Evolutionary conservation across 805 yeast species (phyloP).

Genomic region (Metschnikowia colocasiae): DNA sequence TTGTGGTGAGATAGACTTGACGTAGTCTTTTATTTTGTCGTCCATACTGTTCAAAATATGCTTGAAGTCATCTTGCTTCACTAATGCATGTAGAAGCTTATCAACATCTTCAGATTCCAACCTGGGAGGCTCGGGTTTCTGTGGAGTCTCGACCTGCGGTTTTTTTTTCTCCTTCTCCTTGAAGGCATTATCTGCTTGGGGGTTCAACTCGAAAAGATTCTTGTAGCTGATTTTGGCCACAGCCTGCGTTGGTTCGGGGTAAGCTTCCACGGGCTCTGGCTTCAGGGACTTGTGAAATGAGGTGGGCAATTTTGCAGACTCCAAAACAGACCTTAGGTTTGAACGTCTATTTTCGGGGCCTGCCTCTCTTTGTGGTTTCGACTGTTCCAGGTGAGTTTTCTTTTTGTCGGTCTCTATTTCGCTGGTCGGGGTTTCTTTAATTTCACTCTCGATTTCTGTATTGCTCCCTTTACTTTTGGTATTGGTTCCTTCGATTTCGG

Average conservation of each 20-base stretch:
- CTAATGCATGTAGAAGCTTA: background rate
- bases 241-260: conserved; percentile 1
- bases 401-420: background rate
- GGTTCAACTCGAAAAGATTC: background rate
- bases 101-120: conserved; percentile 1
- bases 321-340: conserved; percentile 2
- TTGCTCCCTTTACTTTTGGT: background rate
- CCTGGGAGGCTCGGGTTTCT: background rate
- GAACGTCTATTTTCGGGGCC: background rate
- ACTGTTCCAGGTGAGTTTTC: background rate
- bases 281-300: background rate
- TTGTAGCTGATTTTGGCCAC: conserved; percentile 5
- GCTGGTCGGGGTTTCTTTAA: too few relatives aligned
- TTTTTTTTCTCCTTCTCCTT: background rate
- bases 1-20: background rate
- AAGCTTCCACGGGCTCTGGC: background rate
- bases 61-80: background rate
- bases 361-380: background rate
- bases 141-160: background rate
- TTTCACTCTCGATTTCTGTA: too few relatives aligned
- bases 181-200: background rate
- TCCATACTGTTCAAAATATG: background rate
- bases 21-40: conserved; percentile 2
- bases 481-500: background rate
- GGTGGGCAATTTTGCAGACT: background rate